A percentile compares a stretch with the other conserved stretches of the same genome.
Evolutionary conservation across 2,329 filamentous ascomycete species (phyloP).

Genomic region (Aureobasidium lini): DNA sequence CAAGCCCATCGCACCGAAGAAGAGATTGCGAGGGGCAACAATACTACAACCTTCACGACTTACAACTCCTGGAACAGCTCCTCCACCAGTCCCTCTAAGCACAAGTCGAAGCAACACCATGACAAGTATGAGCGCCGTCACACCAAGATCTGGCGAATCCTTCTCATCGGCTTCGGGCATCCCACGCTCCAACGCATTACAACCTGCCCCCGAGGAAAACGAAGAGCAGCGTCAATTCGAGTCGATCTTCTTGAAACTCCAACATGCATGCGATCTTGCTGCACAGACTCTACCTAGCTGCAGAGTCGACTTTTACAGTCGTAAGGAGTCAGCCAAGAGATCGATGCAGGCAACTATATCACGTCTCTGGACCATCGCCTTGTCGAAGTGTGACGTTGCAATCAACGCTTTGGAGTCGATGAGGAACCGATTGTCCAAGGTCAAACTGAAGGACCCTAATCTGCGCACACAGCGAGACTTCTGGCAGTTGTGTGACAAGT

Average conservation of each 20-base stretch:
- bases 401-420: constrained; percentile 68
- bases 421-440: constrained; percentile 62
- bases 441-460: constrained; percentile 79
- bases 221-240: constrained; percentile 80
- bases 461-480: constrained; percentile 58
- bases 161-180: constrained; percentile 46
- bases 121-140: constrained; percentile 44
- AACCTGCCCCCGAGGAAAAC: constrained; percentile 40
- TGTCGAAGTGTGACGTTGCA: constrained; percentile 62
- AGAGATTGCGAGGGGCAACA: constrained; percentile 44
- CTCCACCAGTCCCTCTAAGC: constrained; percentile 36
- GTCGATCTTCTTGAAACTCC: constrained; percentile 68
- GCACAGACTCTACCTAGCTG: constrained; percentile 64
- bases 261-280: constrained; percentile 65
- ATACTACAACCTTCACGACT: constrained; percentile 38
- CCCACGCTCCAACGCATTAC: constrained; percentile 40
- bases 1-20: constrained; percentile 31
- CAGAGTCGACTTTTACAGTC: constrained; percentile 57
- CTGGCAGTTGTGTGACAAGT: constrained; percentile 66
- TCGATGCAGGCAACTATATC: constrained; percentile 33
- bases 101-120: constrained; percentile 49
- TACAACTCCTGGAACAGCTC: constrained; percentile 24
- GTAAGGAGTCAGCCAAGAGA: constrained; percentile 52
- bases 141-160: constrained; percentile 75
- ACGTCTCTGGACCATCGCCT: constrained; percentile 61